phyloP scores from a whole-genome alignment of 768 basidiomycete genomes.

The Stropharia rugosoannulata region DNA sequence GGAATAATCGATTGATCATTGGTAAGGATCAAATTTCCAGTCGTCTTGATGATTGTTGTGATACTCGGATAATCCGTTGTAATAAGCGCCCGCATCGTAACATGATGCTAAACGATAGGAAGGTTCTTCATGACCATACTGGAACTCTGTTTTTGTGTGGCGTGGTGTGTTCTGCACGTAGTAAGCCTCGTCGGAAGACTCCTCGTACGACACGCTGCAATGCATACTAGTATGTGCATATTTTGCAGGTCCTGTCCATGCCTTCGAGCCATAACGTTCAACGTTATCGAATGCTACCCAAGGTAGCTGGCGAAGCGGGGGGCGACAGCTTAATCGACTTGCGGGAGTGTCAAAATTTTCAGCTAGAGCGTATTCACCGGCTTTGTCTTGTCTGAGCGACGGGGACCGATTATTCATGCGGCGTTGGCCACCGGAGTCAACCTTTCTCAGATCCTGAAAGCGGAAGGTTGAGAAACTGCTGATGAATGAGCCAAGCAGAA shows the following conservation, averaged over 20 bases:
- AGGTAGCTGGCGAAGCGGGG: neutral
- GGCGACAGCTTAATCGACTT: neutral
- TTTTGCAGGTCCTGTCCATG: neutral
- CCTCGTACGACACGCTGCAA: neutral
- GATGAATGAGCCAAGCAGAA: neutral
- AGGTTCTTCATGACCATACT: neutral
- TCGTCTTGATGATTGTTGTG: constrained; percentile 2
- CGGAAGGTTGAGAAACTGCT: neutral
- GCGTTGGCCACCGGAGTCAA: neutral
- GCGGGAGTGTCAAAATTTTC: neutral
- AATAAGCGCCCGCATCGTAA: constrained; percentile 3
- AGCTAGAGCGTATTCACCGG: neutral
- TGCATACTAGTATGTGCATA: neutral
- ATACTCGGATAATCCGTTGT: constrained; percentile 6
- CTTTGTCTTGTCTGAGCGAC: neutral
- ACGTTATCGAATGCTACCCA: neutral
- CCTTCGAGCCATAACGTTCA: constrained; percentile 1
- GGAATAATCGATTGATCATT: constrained; percentile 2
- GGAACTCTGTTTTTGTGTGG: neutral
- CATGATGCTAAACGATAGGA: neutral
- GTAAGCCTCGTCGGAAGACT: neutral
- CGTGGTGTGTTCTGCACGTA: neutral
- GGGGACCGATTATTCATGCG: neutral
- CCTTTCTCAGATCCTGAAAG: neutral
- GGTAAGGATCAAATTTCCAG: constrained; percentile 13